These are phyloP conservation scores for Aureobasidium melanogenum DNA, from an alignment of 2,329 filamentous ascomycete genomes.

Conservation along the genomic window DNA sequence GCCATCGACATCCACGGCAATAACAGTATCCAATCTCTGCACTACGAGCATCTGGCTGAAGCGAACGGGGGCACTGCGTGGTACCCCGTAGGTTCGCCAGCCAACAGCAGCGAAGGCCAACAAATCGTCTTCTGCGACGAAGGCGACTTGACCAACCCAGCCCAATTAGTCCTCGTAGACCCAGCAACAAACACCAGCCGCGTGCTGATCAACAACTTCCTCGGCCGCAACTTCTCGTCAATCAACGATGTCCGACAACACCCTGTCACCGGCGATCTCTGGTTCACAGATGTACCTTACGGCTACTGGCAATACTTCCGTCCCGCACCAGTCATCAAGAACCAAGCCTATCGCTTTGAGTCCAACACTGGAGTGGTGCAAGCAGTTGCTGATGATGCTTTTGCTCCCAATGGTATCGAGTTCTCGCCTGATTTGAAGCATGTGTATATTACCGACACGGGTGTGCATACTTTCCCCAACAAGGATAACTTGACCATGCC, in stretches of 20 bases:
- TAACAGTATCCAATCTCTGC: constrained; percentile 21
- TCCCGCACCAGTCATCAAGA: constrained; percentile 26
- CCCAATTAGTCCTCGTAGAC: constrained; percentile 27
- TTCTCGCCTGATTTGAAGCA: constrained; percentile 35
- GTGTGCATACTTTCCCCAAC: constrained; percentile 12
- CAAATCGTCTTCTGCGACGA: constrained; percentile 27
- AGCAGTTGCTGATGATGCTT: constrained; percentile 34
- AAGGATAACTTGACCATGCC: constrained; percentile 29
- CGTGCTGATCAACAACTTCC: constrained; percentile 38
- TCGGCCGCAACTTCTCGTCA: constrained; percentile 37
- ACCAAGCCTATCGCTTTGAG: constrained; percentile 35
- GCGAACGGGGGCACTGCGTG: constrained; percentile 25
- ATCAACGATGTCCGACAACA: constrained; percentile 37
- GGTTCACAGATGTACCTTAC: constrained; percentile 41
- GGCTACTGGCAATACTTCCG: constrained; percentile 30
- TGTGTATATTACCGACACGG: constrained; percentile 38
- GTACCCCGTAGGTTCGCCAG: constrained; percentile 23
- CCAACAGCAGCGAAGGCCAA: constrained; percentile 23
- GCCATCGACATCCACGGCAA: constrained; percentile 24
- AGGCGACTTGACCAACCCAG: constrained; percentile 20
- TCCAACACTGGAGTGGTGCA: constrained; percentile 32
- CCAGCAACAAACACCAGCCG: constrained; percentile 34
- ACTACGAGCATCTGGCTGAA: constrained; percentile 21
- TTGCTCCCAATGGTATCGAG: constrained; percentile 38
- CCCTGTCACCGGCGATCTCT: constrained; percentile 33